Evolutionary conservation across 2,329 filamentous ascomycete species (phyloP).

Genomic region (Neonectria ditissima): DNA sequence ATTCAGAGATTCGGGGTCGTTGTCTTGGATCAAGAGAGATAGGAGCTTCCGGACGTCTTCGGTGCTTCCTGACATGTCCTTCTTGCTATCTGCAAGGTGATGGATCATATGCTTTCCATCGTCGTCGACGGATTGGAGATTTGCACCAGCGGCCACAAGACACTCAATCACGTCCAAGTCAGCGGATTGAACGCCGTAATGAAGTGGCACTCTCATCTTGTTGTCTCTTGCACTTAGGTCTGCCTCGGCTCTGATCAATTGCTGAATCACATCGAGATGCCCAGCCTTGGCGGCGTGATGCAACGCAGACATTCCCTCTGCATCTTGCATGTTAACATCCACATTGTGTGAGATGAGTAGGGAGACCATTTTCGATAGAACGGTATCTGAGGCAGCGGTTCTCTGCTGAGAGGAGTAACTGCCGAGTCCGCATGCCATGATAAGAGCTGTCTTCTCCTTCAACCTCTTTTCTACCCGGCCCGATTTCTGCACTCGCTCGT

Average conservation of each 20-base stretch:
- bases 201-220: not conserved
- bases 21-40: not conserved
- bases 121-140: not conserved
- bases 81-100: not conserved
- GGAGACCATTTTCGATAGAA: not conserved
- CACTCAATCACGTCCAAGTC: not conserved
- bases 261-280: not conserved
- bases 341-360: conserved; percentile 1
- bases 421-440: not conserved
- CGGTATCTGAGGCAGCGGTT: not conserved
- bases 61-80: not conserved
- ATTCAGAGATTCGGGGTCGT: not conserved
- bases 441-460: not conserved
- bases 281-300: not conserved
- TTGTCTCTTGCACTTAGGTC: conserved; percentile 6
- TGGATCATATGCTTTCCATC: conserved; percentile 4
- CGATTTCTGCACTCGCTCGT: not conserved
- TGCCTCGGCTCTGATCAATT: conserved; percentile 6
- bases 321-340: not conserved
- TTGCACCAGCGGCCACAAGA: not conserved
- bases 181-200: not conserved
- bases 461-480: not conserved
- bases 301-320: not conserved
- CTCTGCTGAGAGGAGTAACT: not conserved
- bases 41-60: conserved; percentile 1